A percentile compares a stretch with the other conserved stretches of the same genome.
Evolutionary conservation across 2,329 filamentous ascomycete species (phyloP).

Genomic region (Graphiopsis chlorocephala): DNA sequence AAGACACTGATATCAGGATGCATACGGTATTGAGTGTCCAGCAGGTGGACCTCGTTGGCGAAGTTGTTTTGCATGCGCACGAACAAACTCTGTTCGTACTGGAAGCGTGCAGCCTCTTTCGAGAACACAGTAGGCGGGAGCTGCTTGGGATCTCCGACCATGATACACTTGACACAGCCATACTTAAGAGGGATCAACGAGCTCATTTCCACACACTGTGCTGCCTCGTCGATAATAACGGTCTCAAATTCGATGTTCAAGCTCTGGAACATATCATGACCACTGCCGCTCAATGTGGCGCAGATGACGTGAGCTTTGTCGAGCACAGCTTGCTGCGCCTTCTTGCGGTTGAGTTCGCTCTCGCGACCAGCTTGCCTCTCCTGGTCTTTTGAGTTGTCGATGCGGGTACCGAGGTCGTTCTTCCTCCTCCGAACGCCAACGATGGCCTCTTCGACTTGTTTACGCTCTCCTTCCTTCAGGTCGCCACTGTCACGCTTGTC

Average conservation of each 20-base stretch:
- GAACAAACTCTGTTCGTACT: slow-evolving; percentile 97
- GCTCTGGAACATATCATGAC: slow-evolving; percentile 95
- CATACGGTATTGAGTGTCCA: slow-evolving; percentile 99
- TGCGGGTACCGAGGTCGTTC: slow-evolving; percentile 71
- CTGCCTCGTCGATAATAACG: slow-evolving; percentile 96
- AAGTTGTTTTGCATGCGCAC: slow-evolving; percentile 96
- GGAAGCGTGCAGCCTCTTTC: slow-evolving; percentile 84
- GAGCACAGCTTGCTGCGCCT: slow-evolving; percentile 86
- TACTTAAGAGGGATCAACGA: slow-evolving; percentile 97
- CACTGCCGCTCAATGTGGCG: slow-evolving; percentile 89
- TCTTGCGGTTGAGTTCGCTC: slow-evolving; percentile 77
- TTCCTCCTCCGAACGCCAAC: slow-evolving; percentile 76
- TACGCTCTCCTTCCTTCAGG: slow-evolving; percentile 50
- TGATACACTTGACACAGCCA: slow-evolving; percentile 91
- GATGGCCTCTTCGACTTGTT: slow-evolving; percentile 70
- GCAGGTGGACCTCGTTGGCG: slow-evolving; percentile 80
- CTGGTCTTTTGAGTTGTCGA: slow-evolving; percentile 83
- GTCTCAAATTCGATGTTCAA: slow-evolving; percentile 97
- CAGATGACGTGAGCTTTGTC: slow-evolving; percentile 90
- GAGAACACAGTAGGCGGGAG: slow-evolving; percentile 93
- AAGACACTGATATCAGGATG: slow-evolving; percentile 93
- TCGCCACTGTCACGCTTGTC: slow-evolving; percentile 63
- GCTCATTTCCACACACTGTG: slow-evolving; percentile 95
- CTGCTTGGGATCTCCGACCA: slow-evolving; percentile 97
- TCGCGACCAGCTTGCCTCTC: slow-evolving; percentile 79